Evolutionary conservation across 257 asterid species (phyloP), one percentile per base, ranked within the genome.

Genomic region (Plectranthus barbatus): DNA sequence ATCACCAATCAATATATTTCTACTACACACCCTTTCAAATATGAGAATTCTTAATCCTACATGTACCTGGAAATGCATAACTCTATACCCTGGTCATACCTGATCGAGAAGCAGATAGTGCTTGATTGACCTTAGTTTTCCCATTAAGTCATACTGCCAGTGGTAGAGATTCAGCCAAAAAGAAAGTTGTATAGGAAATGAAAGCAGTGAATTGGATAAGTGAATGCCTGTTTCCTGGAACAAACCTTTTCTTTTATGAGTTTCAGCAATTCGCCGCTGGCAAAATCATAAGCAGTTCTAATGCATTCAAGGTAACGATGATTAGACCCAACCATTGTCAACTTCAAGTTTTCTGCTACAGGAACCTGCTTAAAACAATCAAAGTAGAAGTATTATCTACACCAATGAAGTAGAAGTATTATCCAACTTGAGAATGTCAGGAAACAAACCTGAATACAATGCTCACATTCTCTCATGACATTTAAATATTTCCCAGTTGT

Each of bases 21-120:
- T 17, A 39, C 60, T 57, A 34, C 4, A 51, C 53, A 39, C 1
- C 50, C 20, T 20, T 11, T 40, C 9, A 62, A 20, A 18, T 50
- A 67, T 10, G 34, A 67, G 36, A 66, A 12, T 49, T 41, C 54
- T 26, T 36, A 26, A 49, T 34, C 20, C 56, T 24, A 56, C 18
- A 57, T 50, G 45, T 37, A 59, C 19, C 18, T 11, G 48, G 62
- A 29, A 47, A 10, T 4, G 19, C 15, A 24, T 7, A 41, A 52
- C 64, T 57, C 33, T 9, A 31, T 36, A 55, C 45, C 50, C 9
- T 54, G 44, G 66, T n/a, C 70, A 44, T 82, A 92, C 99, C 97
- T 93, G 99, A 80, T 93, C 99, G 75, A 93, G 99, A 75, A 93
- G 99, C 70, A 93, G 95, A 84, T 93, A 93, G 81, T 85, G 99